phyloP scores from a whole-genome alignment of 169 alveolate species.

The Eimeria necatrix region DNA sequence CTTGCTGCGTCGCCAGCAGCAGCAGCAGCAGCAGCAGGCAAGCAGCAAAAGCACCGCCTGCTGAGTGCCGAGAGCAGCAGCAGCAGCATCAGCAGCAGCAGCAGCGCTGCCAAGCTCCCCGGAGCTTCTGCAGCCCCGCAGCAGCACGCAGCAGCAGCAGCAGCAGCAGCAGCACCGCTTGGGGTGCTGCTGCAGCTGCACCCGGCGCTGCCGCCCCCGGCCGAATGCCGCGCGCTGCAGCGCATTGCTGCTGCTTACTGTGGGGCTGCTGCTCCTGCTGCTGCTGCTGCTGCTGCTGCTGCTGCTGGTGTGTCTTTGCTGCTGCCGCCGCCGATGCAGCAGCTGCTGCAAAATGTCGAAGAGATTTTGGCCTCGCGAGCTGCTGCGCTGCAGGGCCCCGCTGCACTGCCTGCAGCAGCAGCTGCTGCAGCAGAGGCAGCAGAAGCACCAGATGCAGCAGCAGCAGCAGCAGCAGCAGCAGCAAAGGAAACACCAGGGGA shows the following conservation, averaged over 20 bases:
- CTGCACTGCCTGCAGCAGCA: background rate
- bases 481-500: background rate
- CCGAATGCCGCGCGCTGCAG: slow-evolving; percentile 36
- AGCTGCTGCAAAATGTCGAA: background rate
- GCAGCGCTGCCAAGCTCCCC: background rate
- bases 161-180: background rate
- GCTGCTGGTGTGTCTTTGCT: background rate
- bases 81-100: too few species aligned
- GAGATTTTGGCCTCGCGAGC: background rate
- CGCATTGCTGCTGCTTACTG: slow-evolving; percentile 32
- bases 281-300: background rate
- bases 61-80: slow-evolving; percentile 26
- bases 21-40: slow-evolving; percentile 23
- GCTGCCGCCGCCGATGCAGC: slow-evolving; percentile 31
- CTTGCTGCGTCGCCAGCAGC: background rate
- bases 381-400: background rate
- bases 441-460: too few species aligned
- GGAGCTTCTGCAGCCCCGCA: background rate
- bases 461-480: slow-evolving; percentile 9
- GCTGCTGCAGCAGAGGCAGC: background rate
- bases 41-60: background rate
- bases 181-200: background rate
- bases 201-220: background rate
- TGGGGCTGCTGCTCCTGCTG: background rate
- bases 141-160: background rate